Base-by-base conservation (phyloP, 2,329 filamentous ascomycete species). In the Alternaria infectoria region DNA sequence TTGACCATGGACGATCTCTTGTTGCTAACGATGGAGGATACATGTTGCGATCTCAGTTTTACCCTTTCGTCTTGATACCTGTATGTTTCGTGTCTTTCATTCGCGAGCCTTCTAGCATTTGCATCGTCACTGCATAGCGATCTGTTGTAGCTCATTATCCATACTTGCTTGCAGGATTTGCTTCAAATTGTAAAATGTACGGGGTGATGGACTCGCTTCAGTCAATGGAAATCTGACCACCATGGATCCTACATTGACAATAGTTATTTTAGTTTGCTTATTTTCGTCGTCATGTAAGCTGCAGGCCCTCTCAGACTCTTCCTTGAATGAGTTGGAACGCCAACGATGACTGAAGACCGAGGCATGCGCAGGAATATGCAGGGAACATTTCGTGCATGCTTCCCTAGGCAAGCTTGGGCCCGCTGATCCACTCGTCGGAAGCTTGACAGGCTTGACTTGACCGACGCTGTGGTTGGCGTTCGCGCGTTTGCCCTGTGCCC, bases 61-160 rank as follows among this genome's bases (percentile, higher is more conserved):
- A 49, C 56, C 11, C 25, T 64, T 17, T 40, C 36, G 25, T 26
- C 28, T 49, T 28, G 10, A 25, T 25, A 19, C 7, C 11, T 57
- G 25, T 26, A 52, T n/a, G 21, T 43, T 58, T 58, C 12, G 32
- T 23, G 17, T 30, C 21, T 49, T 51, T 23, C 40, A 26, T 23
- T 50, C 25, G 44, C 57, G 55, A 50, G 55, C 5, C 59, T 44
- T 57, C 23, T 56, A 52, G 64, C 69, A 66, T 69, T 64, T 62
- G 62, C 63, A 69, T 59, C 32, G 60, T 63, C 68, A 67, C 63
- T 70, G 65, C 68, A 61, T 65, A 67, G 69, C 65, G 68, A 61
- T 56, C 23, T 55, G 46, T 43, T 43, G 32, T 55, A 46, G 36
- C 59, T 52, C 51, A 52, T 32, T 46, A 13, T 36, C 46, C 15